Base-by-base conservation (phyloP, 2,329 filamentous ascomycete genomes). In the Penicillium sp. region DNA sequence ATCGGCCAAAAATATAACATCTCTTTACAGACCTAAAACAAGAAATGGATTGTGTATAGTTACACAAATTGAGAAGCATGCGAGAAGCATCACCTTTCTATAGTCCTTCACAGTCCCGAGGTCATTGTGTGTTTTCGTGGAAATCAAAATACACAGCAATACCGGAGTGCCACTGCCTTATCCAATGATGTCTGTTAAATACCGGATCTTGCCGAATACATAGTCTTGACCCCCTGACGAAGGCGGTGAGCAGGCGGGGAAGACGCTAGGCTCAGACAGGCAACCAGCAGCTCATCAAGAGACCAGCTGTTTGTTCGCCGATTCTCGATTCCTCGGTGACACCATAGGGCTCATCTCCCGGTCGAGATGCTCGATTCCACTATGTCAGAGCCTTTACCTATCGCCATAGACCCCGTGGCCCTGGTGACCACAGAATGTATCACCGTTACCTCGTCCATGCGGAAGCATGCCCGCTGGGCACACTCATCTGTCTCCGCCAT, bases 341-440 rank as follows among this genome's bases (percentile, higher is more conserved):
- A 63, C 60, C 54, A 59, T 52, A 61, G 59, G 61, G 63, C 61
- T 60, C 57, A 60, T 64, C 61, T 63, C 58, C 49, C 56, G 54
- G 55, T 58, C 60, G 56, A 56, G 63, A 62, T 62, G 59, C 57
- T 58, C 51, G 59, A 68, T 59, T 57, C 63, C 63, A 68, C 61
- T 51, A 74, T 74, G 72, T 66, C 68, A 24, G 65, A 68, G n/a
- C 63, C 70, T 27, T 76, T 93, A 31, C 86, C 90, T 33, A 91
- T 96, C 61, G 91, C 93, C 44, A 89, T 96, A 65, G 91, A 96
- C 70, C 92, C 93, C 1, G 88, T 96, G 56, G 93, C 92, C 49
- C 81, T 99, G 68, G 92, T 99, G 64, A 96, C 96, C 62, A 96
- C 93, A 76, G 95, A 99, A 87, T 99, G 95, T 76, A 98, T 98